These are phyloP conservation scores for Dryas octopetala DNA, from an alignment of 306 rosid genomes.

Conservation along the genomic window DNA sequence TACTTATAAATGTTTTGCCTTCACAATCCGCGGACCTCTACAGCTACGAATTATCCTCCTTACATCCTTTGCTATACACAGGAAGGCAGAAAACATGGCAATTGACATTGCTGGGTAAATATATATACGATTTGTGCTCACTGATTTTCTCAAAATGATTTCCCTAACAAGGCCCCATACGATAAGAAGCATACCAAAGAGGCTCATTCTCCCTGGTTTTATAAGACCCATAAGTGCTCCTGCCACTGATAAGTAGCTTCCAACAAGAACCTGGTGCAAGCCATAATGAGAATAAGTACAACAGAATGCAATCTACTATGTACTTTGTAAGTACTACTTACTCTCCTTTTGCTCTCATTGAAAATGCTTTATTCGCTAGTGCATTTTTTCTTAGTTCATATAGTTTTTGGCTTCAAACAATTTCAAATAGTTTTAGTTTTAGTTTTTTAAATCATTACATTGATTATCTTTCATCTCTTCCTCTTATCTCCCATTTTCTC, in stretches of 20 bases:
- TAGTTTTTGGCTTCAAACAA: not conserved
- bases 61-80: slow-evolving; percentile 73
- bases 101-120: slow-evolving; percentile 61
- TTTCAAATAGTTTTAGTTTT: not conserved
- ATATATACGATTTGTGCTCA: slow-evolving; percentile 16
- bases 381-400: not conserved
- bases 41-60: slow-evolving; percentile 58
- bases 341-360: not conserved
- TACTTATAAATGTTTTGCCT: slow-evolving; percentile 35
- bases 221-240: slow-evolving; percentile 68
- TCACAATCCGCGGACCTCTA: slow-evolving; percentile 25
- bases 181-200: slow-evolving; percentile 62
- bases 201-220: slow-evolving; percentile 67
- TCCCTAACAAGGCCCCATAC: slow-evolving; percentile 72
- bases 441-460: not conserved
- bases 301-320: not conserved
- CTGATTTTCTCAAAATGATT: slow-evolving; percentile 39
- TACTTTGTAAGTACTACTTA: not conserved
- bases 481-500: no score
- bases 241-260: slow-evolving; percentile 77
- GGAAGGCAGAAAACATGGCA: slow-evolving; percentile 60
- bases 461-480: no score
- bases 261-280: slow-evolving; percentile 63
- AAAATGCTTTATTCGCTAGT: not conserved
- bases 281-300: slow-evolving; percentile 25